A percentile compares a stretch with the other conserved stretches of the same genome.
Evolutionary conservation across 139 green algal species (phyloP).

Genomic region (Picochlorum sp.): DNA sequence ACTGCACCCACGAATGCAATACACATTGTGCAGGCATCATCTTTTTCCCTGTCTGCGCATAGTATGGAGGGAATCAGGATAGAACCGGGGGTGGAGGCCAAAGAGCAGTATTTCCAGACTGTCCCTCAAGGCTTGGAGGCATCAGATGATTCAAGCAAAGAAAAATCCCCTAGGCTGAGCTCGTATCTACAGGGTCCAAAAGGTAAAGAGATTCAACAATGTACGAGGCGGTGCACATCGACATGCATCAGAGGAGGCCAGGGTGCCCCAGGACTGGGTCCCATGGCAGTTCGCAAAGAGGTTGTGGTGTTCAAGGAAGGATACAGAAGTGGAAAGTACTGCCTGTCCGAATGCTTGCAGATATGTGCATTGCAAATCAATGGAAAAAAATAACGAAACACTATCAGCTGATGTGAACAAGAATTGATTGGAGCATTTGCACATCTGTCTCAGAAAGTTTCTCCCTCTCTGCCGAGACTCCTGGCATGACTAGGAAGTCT

Average conservation of each 20-base stretch:
- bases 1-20: too few species aligned
- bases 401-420: conserved; percentile 10
- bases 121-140: background rate
- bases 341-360: conserved; percentile 15
- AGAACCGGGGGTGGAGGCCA: background rate
- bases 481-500: background rate
- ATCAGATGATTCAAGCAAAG: background rate
- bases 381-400: conserved; percentile 1
- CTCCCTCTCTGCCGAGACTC: background rate
- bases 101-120: conserved; percentile 28
- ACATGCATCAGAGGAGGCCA: conserved; percentile 55
- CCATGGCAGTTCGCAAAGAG: conserved; percentile 44
- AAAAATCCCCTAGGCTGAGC: conserved; percentile 16
- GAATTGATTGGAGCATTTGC: conserved; percentile 15
- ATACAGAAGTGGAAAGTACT: conserved; percentile 48
- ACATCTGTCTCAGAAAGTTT: conserved; percentile 1
- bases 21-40: background rate
- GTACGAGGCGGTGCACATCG: conserved; percentile 57
- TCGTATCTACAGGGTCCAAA: conserved; percentile 19
- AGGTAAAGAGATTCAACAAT: conserved; percentile 49
- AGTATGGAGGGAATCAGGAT: background rate
- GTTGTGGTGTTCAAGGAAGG: conserved; percentile 62
- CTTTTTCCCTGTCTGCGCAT: background rate
- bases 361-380: conserved; percentile 9
- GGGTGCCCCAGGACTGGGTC: conserved; percentile 56